A percentile compares a stretch with the other conserved stretches of the same genome.
Evolutionary conservation across 805 yeast genomes (phyloP).

Genomic region (Suhomyces tanzawaensis): DNA sequence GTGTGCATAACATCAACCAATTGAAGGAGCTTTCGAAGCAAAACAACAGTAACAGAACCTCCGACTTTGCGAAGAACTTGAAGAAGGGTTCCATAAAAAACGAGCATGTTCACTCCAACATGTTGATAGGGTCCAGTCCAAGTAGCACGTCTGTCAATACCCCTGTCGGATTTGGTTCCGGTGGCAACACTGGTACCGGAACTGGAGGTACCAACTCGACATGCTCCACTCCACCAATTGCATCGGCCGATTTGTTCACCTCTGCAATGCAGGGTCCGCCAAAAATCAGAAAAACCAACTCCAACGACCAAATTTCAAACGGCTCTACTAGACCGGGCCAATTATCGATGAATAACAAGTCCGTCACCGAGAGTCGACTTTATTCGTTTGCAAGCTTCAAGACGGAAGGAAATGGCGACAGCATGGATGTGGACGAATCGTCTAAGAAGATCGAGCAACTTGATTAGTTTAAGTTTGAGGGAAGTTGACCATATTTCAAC

Average conservation of each 20-base stretch:
- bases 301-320: constrained; percentile 23
- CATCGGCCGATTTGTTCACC: constrained; percentile 9
- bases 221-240: constrained; percentile 15
- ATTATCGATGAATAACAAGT: constrained; percentile 26
- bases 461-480: constrained; percentile 9
- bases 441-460: constrained; percentile 16
- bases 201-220: constrained; percentile 12
- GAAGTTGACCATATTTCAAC: too few relatives aligned
- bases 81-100: constrained; percentile 33
- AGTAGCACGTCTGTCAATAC: constrained; percentile 2
- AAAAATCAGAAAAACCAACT: constrained; percentile 23
- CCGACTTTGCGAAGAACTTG: constrained; percentile 46
- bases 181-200: constrained; percentile 6
- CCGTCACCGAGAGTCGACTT: constrained; percentile 34
- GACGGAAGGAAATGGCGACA: constrained; percentile 6
- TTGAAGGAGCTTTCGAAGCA: constrained; percentile 54
- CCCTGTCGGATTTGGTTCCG: constrained; percentile 1
- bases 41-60: constrained; percentile 43
- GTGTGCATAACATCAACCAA: constrained; percentile 68
- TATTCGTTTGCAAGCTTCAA: constrained; percentile 9
- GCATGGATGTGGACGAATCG: constrained; percentile 20
- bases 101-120: constrained; percentile 14
- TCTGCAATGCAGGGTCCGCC: constrained; percentile 14
- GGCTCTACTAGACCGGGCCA: constrained; percentile 28
- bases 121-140: constrained; percentile 17